Evolutionary conservation across 768 basidiomycete species (phyloP).

Genomic region (Paxillus rubicundulus): DNA sequence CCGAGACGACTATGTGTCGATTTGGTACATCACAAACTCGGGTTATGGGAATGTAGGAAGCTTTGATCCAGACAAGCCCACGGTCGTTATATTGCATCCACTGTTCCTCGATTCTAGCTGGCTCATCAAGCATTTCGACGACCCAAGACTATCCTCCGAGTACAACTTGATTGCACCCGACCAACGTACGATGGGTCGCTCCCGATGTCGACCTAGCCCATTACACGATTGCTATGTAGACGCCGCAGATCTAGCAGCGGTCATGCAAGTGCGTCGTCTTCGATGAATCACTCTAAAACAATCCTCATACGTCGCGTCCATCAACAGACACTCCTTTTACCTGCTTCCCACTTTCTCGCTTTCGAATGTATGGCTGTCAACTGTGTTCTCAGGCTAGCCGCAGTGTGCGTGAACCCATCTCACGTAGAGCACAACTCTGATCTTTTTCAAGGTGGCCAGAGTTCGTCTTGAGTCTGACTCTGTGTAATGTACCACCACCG

Average conservation of each 20-base stretch:
- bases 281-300: background rate
- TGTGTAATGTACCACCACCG: conserved; percentile 67
- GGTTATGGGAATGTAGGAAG: conserved; percentile 56
- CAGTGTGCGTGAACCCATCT: conserved; percentile 47
- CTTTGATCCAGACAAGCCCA: conserved; percentile 64
- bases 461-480: conserved; percentile 61
- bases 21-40: conserved; percentile 72
- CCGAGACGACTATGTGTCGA: conserved; percentile 62
- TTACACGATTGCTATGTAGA: conserved; percentile 75
- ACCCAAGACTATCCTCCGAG: conserved; percentile 52
- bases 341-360: conserved; percentile 70
- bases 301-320: background rate
- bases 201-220: conserved; percentile 49
- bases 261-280: conserved; percentile 50
- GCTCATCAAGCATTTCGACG: conserved; percentile 64
- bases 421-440: conserved; percentile 5
- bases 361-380: conserved; percentile 58
- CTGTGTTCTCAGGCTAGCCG: conserved; percentile 60
- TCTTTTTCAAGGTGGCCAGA: conserved; percentile 60
- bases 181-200: conserved; percentile 61
- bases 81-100: conserved; percentile 67
- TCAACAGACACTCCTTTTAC: conserved; percentile 55
- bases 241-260: conserved; percentile 71
- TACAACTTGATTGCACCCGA: conserved; percentile 80
- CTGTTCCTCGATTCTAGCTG: conserved; percentile 67